phyloP scores from a whole-genome alignment of 345 rosid genomes.

The Ceriops zippeliana region DNA sequence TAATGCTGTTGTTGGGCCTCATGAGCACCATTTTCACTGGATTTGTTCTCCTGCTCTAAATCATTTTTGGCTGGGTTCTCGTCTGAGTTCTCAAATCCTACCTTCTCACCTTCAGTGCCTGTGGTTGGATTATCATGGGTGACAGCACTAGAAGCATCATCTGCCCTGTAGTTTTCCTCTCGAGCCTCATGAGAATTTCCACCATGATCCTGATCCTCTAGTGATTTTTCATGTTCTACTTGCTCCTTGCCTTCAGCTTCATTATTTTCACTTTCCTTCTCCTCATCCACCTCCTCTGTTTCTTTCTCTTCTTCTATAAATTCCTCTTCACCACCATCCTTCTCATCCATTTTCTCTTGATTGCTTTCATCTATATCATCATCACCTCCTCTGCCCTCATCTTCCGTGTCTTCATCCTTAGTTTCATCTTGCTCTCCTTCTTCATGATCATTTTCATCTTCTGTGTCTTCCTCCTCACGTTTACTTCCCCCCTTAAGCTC shows the following conservation, averaged over 20 bases:
- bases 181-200: conserved; percentile 64
- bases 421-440: conserved; percentile 33
- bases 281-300: conserved; percentile 21
- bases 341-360: conserved; percentile 31
- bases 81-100: conserved; percentile 33
- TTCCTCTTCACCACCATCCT: conserved; percentile 47
- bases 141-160: conserved; percentile 98
- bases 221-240: conserved; percentile 30
- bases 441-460: conserved; percentile 29
- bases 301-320: conserved; percentile 44
- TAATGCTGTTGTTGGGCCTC: conserved; percentile 83
- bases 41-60: conserved; percentile 19
- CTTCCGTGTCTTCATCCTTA: conserved; percentile 14
- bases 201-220: conserved; percentile 38
- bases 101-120: conserved; percentile 39
- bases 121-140: conserved; percentile 55
- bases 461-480: conserved; percentile 26
- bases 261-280: conserved; percentile 34
- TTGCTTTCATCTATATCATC: conserved; percentile 27
- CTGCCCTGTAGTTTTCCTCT: conserved; percentile 77
- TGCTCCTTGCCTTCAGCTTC: conserved; percentile 36
- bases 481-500: conserved; percentile 30
- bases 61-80: conserved; percentile 24
- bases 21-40: conserved; percentile 23
- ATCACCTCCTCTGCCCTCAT: conserved; percentile 16